Evolutionary conservation across 176 grass and related monocot species (phyloP).

Genomic region (Tillandsia leiboldiana): DNA sequence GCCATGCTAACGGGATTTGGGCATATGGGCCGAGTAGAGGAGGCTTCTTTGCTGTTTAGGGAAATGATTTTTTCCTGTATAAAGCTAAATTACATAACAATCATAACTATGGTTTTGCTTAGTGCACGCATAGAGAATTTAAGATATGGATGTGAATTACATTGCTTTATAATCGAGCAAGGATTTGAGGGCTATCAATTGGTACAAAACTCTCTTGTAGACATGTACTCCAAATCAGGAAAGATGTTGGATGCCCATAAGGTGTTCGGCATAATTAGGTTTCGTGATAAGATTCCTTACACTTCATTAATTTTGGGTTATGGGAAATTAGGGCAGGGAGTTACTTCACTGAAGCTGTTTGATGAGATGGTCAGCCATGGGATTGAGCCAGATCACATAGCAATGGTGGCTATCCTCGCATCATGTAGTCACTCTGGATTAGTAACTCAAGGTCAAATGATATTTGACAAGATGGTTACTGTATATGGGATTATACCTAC

Average conservation of each 20-base stretch:
- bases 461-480: constrained; percentile 7
- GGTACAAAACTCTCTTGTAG: constrained; percentile 11
- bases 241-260: constrained; percentile 9
- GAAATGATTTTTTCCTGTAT: constrained; percentile 8
- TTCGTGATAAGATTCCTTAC: constrained; percentile 15
- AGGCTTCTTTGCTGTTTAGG: constrained; percentile 12
- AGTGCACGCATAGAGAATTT: constrained; percentile 13
- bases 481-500: not conserved
- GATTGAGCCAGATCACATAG: constrained; percentile 18
- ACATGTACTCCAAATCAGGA: constrained; percentile 19
- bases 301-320: constrained; percentile 22
- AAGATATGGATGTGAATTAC: constrained; percentile 8
- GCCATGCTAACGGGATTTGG: constrained; percentile 10
- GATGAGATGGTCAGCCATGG: constrained; percentile 8
- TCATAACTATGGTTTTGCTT: constrained; percentile 8
- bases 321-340: constrained; percentile 17
- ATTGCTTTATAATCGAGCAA: constrained; percentile 10
- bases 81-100: constrained; percentile 9
- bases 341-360: constrained; percentile 21
- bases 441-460: not conserved
- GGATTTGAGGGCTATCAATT: constrained; percentile 1
- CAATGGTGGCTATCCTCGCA: constrained; percentile 21
- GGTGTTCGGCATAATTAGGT: constrained; percentile 8
- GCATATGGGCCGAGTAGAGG: constrained; percentile 3
- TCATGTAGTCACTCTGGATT: constrained; percentile 23